Evolutionary conservation across 768 basidiomycete genomes (phyloP), one percentile per base, ranked within the genome.

Genomic region (Leccinum rimulosum): DNA sequence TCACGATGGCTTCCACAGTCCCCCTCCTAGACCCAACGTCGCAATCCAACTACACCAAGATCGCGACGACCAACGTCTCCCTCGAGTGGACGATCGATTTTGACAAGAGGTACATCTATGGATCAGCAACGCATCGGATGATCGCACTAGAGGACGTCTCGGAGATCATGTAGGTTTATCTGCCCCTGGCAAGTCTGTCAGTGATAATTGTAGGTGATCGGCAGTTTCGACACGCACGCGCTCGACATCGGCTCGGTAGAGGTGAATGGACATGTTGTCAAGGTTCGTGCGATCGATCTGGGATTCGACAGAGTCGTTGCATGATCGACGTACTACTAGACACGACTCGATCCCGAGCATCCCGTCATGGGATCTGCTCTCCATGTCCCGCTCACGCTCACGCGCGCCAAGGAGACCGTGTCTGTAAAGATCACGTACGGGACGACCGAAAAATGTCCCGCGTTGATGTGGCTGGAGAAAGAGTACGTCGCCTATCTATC

Each of bases 401-500:
- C 22, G 9, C 45, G 30, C n/a, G 45, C 50, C 10, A 85, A 82
- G 14, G 74, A 80, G n/a, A 68, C 62, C 11, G 59, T 76, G 10
- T 70, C 74, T 2, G 70, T 93, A 45, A 75, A 79, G 40, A 80
- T 92, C 56, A 77, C 73, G 30, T 96, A 96, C 71, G 74, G 78
- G 54, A 96, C 95, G 2, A 93, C 91, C 4, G 74, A 84, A 57
- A 77, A 81, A 9, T 86, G 85, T 68, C 87, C 86, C 1, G 93
- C 95, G 0, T 74, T 98, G 14, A 91, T 95, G 59, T 98, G 93
- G 93, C 80, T 96, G 10, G 86, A 83, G 22, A 88, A 92, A 69
- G 85, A 88, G 86, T 91, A 70, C 28, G 58, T 47, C 15, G n/a
- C 52, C 40, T 25, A 2, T 51, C 30, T 7, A 25, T 28, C n/a